Base-by-base conservation (phyloP, 1,139 yeast species). In the Geotrichum carabidarum region DNA sequence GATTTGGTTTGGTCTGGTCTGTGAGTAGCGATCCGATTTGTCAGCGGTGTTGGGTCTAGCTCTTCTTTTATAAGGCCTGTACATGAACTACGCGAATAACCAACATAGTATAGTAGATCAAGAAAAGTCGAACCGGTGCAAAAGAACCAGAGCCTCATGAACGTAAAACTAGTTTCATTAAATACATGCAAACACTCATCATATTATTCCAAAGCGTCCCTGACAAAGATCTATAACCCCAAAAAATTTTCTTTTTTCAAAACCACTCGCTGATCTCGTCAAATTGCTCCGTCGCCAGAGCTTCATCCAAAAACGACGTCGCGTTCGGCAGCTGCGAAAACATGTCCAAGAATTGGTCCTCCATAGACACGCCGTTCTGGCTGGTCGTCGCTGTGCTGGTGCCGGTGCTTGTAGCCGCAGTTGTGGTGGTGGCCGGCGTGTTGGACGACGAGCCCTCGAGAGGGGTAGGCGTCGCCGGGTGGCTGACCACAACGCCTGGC, bases 241-340 rank as follows among this genome's bases (percentile, higher is more conserved):
- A 22, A 5, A 22, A 37, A 17, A 17, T n/a, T 3, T 8, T 1
- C n/a, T 8, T 37, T 11, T 45, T 31, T 14, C 30, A 27, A 47
- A 52, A 52, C 55, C 55, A 52, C 27, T 52, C 55, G 27, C 40
- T 54, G 18, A 54, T 44, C 12, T 62, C 63, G 31, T 62, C 62
- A 56, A 68, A 64, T 40, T 60, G 59, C 36, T 65, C 68, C 50
- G 62, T 57, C 8, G 65, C 62, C 17, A 68, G 48, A 1, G 70
- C 71, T 53, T 67, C 68, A 53, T 69, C 72, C 42, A 69, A 53
- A 53, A 69, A 69, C 34, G 71, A 65, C 2, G 73, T 69, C 47
- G 69, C 71, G 55, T 69, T 69, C 1, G 73, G 73, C 42, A 69
- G 57, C 50, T 67, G 70, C 9, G 71, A 65, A 55, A 69, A 68